Evolutionary conservation across 768 basidiomycete species (phyloP), one percentile per base, ranked within the genome.

Genomic region (Mycena rebaudengoi): DNA sequence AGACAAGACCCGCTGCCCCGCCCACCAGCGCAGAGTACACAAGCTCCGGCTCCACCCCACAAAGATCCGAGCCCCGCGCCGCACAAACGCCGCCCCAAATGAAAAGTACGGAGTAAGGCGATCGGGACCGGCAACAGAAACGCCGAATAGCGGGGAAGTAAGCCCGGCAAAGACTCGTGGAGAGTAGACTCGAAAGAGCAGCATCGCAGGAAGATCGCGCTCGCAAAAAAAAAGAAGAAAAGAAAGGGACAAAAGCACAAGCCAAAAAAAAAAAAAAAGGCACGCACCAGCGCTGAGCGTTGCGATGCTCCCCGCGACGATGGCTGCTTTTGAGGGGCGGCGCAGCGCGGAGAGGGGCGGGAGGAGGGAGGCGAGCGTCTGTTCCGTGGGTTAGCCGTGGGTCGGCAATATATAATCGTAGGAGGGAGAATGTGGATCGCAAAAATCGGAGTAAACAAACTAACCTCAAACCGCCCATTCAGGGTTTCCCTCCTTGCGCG

Each of bases 401-500:
- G 29, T 25, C 11, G 35, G 37, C 35, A 32, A 6, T 13, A 21
- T n/a, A n/a, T n/a, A 21, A 12, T 18, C 7, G 49, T n/a, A 30
- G 32, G 20, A 21, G 12, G 49, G 6, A 21, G 30, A 5, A 29
- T 6, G 29, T 25, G 35, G 10, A 30, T 7, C 28, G 21, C 33
- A 21, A 4, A 7, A 7, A 21, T 18, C 12, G 32, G 28, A 25
- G n/a, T 18, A 10, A 30, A 1, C 1, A 40, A 0, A 75, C 90
- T 70, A 74, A 90, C 92, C 72, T 97, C 81, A 82, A 98, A 98
- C 61, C 95, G 85, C 54, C 91, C 88, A 74, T 98, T 99, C 52
- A 99, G 81, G 44, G 92, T 96, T 81, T 99, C 97, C 50, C 97
- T 83, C 48, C 97, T 86, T 73, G 92, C 91, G 51, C 98, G 86